Evolutionary conservation across 352 stramenopile species (phyloP).

Genomic region (Globisporangium carolinianum): DNA sequence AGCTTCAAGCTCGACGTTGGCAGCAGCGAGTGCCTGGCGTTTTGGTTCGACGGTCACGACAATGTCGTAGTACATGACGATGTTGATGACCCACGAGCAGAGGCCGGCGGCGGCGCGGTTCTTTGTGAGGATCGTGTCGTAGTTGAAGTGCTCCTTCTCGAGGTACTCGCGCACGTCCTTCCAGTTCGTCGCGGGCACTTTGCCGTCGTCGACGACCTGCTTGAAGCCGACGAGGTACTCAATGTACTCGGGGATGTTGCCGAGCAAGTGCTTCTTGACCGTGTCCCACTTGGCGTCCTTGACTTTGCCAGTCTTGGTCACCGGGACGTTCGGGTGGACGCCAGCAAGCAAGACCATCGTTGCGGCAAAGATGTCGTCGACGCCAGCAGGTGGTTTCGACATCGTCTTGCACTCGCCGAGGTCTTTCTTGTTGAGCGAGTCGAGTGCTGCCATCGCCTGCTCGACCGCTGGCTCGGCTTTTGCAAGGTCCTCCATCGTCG

Average conservation of each 20-base stretch:
- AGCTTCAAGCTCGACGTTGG: slow-evolving; percentile 87
- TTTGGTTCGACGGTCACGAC: slow-evolving; percentile 94
- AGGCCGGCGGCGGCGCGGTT: slow-evolving; percentile 92
- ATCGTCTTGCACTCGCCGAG: slow-evolving; percentile 96
- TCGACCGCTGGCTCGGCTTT: slow-evolving; percentile 93
- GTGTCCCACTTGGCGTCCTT: slow-evolving; percentile 95
- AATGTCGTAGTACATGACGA: slow-evolving; percentile 97
- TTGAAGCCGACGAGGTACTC: slow-evolving; percentile 93
- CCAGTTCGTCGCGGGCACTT: slow-evolving; percentile 90
- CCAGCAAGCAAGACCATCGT: slow-evolving; percentile 93
- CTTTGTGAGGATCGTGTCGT: slow-evolving; percentile 92
- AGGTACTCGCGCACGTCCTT: slow-evolving; percentile 93
- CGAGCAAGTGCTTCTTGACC: slow-evolving; percentile 92
- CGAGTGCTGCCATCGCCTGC: slow-evolving; percentile 93
- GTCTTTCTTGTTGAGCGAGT: slow-evolving; percentile 96
- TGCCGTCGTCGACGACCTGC: slow-evolving; percentile 90
- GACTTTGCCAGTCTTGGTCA: slow-evolving; percentile 93
- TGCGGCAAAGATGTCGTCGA: slow-evolving; percentile 93
- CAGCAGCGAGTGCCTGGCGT: slow-evolving; percentile 85
- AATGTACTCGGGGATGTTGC: slow-evolving; percentile 95
- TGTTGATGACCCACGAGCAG: slow-evolving; percentile 95
- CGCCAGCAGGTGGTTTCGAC: slow-evolving; percentile 89
- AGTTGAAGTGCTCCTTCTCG: slow-evolving; percentile 93
- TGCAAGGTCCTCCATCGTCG: slow-evolving; percentile 85
- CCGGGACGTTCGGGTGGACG: slow-evolving; percentile 90